These are phyloP conservation scores for Chlorella sp. DNA, from an alignment of 139 green algal genomes.

Conservation along the genomic window DNA sequence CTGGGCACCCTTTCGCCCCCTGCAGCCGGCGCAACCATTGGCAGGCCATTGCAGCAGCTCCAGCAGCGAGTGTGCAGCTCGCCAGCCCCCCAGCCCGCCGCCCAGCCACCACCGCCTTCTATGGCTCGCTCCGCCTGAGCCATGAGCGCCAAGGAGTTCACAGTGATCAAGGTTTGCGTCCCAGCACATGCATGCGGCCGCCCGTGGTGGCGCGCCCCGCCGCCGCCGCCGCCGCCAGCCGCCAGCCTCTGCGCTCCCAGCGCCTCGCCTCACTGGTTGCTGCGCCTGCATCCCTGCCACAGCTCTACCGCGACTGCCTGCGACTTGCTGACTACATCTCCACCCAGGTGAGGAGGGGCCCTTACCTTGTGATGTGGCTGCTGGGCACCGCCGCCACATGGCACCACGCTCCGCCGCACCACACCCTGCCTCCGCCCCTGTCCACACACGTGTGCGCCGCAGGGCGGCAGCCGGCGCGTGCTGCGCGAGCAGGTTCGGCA, in stretches of 20 bases:
- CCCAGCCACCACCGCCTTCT: too few relatives aligned
- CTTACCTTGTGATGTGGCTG: background rate
- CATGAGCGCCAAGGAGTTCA: conserved; percentile 36
- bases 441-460: too few relatives aligned
- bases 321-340: conserved; percentile 69
- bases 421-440: background rate
- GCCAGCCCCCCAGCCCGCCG: too few relatives aligned
- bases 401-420: background rate
- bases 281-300: background rate
- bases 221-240: too few relatives aligned
- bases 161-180: conserved; percentile 37
- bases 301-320: conserved; percentile 70
- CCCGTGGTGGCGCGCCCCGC: too few relatives aligned
- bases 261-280: background rate
- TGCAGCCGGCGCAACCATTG: too few relatives aligned
- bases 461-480: conserved; percentile 52
- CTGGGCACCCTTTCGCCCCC: too few relatives aligned
- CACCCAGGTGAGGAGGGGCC: conserved; percentile 42
- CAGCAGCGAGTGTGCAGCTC: too few relatives aligned
- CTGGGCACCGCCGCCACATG: background rate
- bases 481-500: conserved; percentile 50
- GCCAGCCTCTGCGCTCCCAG: background rate
- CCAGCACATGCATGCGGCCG: background rate
- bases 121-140: too few relatives aligned
- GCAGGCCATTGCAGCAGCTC: too few relatives aligned